Evolutionary conservation across 495 filamentous ascomycete species (phyloP).

Genomic region (Podospora anserina): DNA sequence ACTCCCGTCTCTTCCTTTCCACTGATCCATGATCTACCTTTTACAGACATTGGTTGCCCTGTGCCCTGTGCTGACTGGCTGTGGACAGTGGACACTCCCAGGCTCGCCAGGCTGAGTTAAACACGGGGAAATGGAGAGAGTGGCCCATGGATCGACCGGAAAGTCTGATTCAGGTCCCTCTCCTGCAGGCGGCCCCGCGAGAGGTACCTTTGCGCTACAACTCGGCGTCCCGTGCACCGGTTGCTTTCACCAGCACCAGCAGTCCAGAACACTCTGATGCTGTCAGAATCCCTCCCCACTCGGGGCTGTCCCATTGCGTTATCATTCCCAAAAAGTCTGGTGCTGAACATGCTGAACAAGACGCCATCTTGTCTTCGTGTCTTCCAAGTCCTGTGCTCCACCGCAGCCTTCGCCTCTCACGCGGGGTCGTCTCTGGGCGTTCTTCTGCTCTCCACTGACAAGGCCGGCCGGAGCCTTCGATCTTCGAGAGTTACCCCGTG

Average conservation of each 20-base stretch:
- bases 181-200: neutral
- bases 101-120: neutral
- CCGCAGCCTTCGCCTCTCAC: slow-evolving; percentile 3
- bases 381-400: neutral
- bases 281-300: neutral
- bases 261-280: slow-evolving; percentile 1
- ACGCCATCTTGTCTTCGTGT: neutral
- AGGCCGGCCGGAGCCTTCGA: neutral
- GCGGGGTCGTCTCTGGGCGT: neutral
- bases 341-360: neutral
- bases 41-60: too few relatives aligned
- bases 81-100: neutral
- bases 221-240: neutral
- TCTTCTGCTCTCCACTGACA: neutral
- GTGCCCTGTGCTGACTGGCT: too few relatives aligned
- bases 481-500: neutral
- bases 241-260: neutral
- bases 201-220: neutral
- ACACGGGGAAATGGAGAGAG: slow-evolving; percentile 5
- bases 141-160: neutral
- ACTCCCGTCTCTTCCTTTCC: neutral
- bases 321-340: slow-evolving; percentile 1
- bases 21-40: too few relatives aligned
- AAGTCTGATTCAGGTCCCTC: slow-evolving; percentile 1
- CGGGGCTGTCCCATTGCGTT: slow-evolving; percentile 7